A percentile compares a stretch with the other conserved stretches of the same genome.
Conservation (phyloP, 176 grass and related monocot species). For the sorghum (Sorghum bicolor) region DNA sequence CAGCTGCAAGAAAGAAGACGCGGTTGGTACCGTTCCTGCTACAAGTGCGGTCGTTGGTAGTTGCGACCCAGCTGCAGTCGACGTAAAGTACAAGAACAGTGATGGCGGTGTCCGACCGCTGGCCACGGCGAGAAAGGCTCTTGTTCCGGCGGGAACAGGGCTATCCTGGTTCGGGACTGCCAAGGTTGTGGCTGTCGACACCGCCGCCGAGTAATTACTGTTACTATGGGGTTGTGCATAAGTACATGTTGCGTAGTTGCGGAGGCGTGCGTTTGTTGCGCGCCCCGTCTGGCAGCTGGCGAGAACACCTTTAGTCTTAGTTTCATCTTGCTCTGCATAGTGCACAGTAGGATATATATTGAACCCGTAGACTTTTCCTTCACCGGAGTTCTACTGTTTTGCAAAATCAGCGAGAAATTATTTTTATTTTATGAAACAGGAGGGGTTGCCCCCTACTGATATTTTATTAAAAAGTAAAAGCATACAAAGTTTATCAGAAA, state of each 20-base stretch:
- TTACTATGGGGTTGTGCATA: neutral
- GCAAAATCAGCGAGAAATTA: neutral
- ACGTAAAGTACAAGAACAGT: neutral
- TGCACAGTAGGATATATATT: neutral
- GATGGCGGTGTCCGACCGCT: neutral
- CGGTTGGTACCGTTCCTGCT: neutral
- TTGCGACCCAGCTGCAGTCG: neutral
- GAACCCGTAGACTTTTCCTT: neutral
- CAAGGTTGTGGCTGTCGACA: constrained; percentile 28
- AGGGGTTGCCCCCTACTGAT: too few species aligned
- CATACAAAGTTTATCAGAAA: too few species aligned
- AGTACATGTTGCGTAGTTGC: neutral
- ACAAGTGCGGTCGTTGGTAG: neutral
- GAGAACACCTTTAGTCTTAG: neutral
- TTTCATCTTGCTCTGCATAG: neutral
- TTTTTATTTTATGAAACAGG: too few species aligned
- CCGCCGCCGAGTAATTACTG: neutral
- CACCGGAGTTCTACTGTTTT: neutral
- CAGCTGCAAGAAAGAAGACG: constrained; percentile 7
- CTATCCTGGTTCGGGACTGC: constrained; percentile 21
- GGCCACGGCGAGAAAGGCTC: neutral
- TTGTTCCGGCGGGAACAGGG: constrained; percentile 8
- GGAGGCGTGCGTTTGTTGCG: neutral
- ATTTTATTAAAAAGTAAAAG: too few species aligned
- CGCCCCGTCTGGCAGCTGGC: neutral